Evolutionary conservation across 306 rosid species (phyloP).

Genomic region (Spatholobus suberectus): DNA sequence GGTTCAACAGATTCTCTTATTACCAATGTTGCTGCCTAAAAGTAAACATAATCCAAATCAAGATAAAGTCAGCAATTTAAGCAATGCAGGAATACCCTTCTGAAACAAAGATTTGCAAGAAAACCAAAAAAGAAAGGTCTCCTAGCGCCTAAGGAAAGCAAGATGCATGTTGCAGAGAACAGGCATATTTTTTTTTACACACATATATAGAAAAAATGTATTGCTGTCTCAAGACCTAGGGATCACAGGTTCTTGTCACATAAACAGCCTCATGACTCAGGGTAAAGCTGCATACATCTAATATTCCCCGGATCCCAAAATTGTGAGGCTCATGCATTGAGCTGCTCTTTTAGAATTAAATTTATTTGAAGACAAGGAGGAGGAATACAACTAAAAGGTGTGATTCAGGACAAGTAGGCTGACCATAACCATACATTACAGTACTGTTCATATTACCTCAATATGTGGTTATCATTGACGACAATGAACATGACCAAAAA

Average conservation of each 20-base stretch:
- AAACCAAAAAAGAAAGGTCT: conserved; percentile 29
- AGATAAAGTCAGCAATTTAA: conserved; percentile 21
- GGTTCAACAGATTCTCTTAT: conserved; percentile 96
- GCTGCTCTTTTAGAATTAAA: background rate
- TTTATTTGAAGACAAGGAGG: background rate
- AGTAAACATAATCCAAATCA: conserved; percentile 35
- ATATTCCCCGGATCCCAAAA: background rate
- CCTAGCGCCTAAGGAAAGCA: conserved; percentile 23
- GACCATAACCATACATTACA: background rate
- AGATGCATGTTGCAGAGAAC: background rate
- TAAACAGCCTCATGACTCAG: background rate
- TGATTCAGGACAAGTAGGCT: background rate
- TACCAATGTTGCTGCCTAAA: conserved; percentile 85
- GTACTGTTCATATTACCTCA: background rate
- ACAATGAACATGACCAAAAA: no score
- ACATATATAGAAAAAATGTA: background rate
- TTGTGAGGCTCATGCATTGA: background rate
- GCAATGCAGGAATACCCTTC: conserved; percentile 16
- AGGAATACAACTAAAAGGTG: background rate
- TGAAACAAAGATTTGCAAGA: conserved; percentile 4
- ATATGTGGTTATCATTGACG: no score
- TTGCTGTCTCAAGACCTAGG: background rate
- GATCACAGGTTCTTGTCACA: background rate
- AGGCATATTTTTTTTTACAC: background rate
- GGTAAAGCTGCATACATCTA: background rate